Evolutionary conservation across 1,284 basidiomycete genomes (phyloP).

Genomic region (Moesziomyces antarcticus): DNA sequence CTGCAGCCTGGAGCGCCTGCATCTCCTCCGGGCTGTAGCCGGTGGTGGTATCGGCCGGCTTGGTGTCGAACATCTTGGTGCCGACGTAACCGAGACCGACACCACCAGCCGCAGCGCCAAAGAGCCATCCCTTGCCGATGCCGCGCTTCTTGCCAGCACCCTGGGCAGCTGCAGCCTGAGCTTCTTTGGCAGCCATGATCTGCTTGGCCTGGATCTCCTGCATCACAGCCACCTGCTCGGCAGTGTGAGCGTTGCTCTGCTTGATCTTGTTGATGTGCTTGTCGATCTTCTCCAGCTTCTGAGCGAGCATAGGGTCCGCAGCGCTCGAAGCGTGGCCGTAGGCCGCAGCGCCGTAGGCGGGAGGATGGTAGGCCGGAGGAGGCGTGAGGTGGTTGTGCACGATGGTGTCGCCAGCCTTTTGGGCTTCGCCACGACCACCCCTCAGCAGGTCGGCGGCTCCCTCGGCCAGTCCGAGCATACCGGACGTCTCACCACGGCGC

Average conservation of each 20-base stretch:
- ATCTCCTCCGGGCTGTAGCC: slow-evolving; percentile 17
- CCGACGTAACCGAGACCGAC: slow-evolving; percentile 1
- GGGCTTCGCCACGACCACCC: not conserved
- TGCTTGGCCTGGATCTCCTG: slow-evolving; percentile 19
- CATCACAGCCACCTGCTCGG: slow-evolving; percentile 22
- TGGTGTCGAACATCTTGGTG: slow-evolving; percentile 33
- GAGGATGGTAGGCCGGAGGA: not conserved
- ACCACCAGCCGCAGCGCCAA: slow-evolving; percentile 5
- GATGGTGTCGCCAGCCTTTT: slow-evolving; percentile 1
- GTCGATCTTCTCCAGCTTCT: slow-evolving; percentile 4
- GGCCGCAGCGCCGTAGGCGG: not conserved
- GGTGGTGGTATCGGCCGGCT: slow-evolving; percentile 27
- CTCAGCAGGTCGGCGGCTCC: slow-evolving; percentile 3
- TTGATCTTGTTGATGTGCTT: slow-evolving; percentile 7
- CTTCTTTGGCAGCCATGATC: slow-evolving; percentile 4
- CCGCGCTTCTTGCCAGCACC: slow-evolving; percentile 11
- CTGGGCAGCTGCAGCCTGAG: not conserved
- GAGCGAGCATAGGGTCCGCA: not conserved
- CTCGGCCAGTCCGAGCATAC: not conserved
- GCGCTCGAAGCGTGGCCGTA: not conserved
- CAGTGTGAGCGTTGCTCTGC: not conserved
- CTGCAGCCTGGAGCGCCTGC: slow-evolving; percentile 23
- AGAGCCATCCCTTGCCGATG: slow-evolving; percentile 1
- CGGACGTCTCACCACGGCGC: slow-evolving; percentile 1
- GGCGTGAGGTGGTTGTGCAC: slow-evolving; percentile 3